A percentile compares a stretch with the other conserved stretches of the same genome.
phyloP scores from a whole-genome alignment of 2,329 filamentous ascomycete species.

The Epichloe sp. region DNA sequence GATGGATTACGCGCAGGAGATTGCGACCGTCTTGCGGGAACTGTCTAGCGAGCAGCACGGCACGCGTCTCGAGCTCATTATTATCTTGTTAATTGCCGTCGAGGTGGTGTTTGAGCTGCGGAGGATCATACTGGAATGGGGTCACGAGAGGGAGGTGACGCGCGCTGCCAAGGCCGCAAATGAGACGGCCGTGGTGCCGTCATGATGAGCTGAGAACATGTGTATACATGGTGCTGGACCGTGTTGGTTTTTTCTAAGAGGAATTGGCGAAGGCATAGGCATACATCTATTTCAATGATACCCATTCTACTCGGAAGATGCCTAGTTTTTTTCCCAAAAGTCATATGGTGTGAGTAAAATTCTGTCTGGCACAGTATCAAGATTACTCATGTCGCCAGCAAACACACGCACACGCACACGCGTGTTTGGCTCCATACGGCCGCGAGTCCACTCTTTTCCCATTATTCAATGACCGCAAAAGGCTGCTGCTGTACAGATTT shows the following conservation, averaged over 20 bases:
- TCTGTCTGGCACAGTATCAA: too few relatives aligned
- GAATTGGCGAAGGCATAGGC: not conserved
- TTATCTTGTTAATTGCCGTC: constrained; percentile 84
- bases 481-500: constrained; percentile 1
- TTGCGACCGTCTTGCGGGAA: constrained; percentile 77
- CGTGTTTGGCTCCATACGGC: not conserved
- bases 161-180: constrained; percentile 5
- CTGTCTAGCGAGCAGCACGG: constrained; percentile 84
- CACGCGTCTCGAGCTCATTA: constrained; percentile 82
- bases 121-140: constrained; percentile 53
- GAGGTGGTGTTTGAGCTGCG: constrained; percentile 83
- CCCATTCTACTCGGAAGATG: not conserved
- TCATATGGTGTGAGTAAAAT: not conserved
- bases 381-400: not conserved
- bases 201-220: constrained; percentile 4
- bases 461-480: constrained; percentile 1
- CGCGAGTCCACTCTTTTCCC: not conserved
- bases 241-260: not conserved
- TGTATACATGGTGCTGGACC: not conserved
- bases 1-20: constrained; percentile 96
- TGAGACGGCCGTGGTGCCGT: too few relatives aligned
- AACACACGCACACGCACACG: not conserved
- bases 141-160: constrained; percentile 20
- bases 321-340: not conserved
- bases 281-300: not conserved